Percentiles rank a stretch among this genome's conserved stretches.
These are phyloP conservation scores for Pulchroboletus neoregius DNA, from an alignment of 1,284 basidiomycete species.

Conservation along the genomic window DNA sequence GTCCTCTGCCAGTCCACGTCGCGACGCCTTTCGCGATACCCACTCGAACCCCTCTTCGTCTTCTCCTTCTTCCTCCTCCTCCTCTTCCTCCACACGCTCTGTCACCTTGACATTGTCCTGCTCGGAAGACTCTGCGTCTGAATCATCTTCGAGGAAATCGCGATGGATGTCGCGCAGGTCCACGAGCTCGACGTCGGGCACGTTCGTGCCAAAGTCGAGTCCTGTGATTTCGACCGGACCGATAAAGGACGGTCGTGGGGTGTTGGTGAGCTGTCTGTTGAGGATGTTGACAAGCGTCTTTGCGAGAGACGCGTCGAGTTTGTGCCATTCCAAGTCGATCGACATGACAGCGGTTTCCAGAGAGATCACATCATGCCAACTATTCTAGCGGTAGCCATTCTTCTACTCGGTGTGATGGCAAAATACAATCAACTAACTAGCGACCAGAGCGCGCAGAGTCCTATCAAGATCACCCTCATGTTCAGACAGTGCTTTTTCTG, in stretches of 20 bases:
- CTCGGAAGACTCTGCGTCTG: constrained; percentile 26
- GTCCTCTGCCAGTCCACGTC: constrained; percentile 48
- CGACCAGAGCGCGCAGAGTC: constrained; percentile 26
- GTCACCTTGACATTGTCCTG: constrained; percentile 51
- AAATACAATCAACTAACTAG: constrained; percentile 21
- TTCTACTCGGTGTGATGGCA: too few species aligned
- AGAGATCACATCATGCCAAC: background rate
- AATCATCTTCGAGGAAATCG: constrained; percentile 80
- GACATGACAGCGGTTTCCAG: constrained; percentile 47
- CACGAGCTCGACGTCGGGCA: constrained; percentile 86
- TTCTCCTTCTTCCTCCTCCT: constrained; percentile 35
- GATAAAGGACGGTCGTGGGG: constrained; percentile 84
- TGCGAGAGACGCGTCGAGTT: constrained; percentile 70
- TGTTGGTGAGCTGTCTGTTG: constrained; percentile 72
- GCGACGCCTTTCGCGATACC: constrained; percentile 63
- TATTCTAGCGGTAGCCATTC: too few species aligned
- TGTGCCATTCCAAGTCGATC: constrained; percentile 76
- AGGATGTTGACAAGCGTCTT: constrained; percentile 71
- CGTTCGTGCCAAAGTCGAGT: constrained; percentile 81
- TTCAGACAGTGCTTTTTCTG: constrained; percentile 42
- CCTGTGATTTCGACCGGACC: constrained; percentile 84
- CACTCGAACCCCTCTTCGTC: constrained; percentile 74
- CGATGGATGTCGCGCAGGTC: constrained; percentile 93
- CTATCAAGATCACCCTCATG: constrained; percentile 30
- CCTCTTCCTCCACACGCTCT: constrained; percentile 35